Evolutionary conservation across 306 rosid genomes (phyloP), one percentile per base, ranked within the genome.

Genomic region (Glycine latifolia): DNA sequence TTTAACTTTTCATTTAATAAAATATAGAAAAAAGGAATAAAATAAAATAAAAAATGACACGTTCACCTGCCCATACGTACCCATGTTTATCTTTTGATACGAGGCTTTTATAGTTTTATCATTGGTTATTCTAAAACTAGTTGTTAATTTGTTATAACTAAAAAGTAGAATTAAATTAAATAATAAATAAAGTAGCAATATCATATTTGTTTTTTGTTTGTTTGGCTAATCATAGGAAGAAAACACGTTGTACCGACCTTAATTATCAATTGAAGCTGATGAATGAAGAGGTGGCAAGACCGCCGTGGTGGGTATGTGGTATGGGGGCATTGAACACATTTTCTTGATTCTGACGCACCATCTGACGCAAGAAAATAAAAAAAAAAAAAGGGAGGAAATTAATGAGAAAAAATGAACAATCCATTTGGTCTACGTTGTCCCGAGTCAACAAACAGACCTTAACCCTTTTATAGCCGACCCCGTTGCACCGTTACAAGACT

Each of bases 271-370:
- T 3, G 47, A 43, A 43, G 2, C 8, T 43, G 47, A 43, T 43
- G 44, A 55, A 55, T 0, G 61, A 39, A 3, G 44, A 39, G 5
- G 44, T 3, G 44, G 61, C 17, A 7, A n/a, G 61, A n/a, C 31
- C 31, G 31, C 4, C 12, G 35, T 8, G 47, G 35, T 8, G 47
- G 39, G 59, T 13, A 12, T 9, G 6, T 20, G 56, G 46, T 9
- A 41, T 37, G 35, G 12, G 9, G 9, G 31, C 31, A 26, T 26
- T 26, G 31, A 26, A 26, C 31, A 26, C 2, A 7, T 17, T 39
- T 17, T 75, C 68, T 2, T 61, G 44, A 33, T 2, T 3, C 74
- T 94, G 98, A 95, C 99, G 99, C 99, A 95, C 85, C 69, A 37
- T 52, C 94, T 95, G 92, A 95, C 97, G 99, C 78, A 90, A 74